These are phyloP conservation scores for Vanilla planifolia DNA, from an alignment of 106 monocot genomes.

Conservation along the genomic window DNA sequence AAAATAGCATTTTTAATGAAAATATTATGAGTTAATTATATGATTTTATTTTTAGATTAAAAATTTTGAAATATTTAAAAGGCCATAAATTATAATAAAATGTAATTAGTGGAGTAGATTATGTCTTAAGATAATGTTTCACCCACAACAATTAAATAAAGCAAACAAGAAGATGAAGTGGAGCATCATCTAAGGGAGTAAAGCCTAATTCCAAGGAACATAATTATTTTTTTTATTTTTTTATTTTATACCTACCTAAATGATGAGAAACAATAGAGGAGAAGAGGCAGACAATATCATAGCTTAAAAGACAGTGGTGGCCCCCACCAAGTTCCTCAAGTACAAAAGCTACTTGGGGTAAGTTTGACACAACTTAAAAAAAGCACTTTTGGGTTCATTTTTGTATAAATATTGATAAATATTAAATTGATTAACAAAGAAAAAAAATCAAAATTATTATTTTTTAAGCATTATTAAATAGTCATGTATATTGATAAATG, in stretches of 20 bases:
- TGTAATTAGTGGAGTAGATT: too few species aligned
- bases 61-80: too few species aligned
- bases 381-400: not conserved
- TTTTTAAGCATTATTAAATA: too few species aligned
- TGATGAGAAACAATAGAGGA: not conserved
- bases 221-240: not conserved
- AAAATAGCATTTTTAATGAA: too few species aligned
- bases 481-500: too few species aligned
- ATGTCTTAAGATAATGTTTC: conserved; percentile 8
- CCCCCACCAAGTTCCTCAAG: not conserved
- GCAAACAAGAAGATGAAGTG: conserved; percentile 6
- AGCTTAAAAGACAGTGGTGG: not conserved
- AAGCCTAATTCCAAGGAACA: conserved; percentile 12
- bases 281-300: conserved; percentile 9
- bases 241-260: not conserved
- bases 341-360: conserved; percentile 1
- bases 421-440: too few species aligned
- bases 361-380: not conserved
- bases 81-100: too few species aligned
- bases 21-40: too few species aligned
- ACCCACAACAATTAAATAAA: conserved; percentile 22
- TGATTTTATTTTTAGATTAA: too few species aligned
- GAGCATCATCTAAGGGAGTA: conserved; percentile 13
- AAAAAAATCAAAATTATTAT: too few species aligned
- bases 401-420: not conserved